A percentile compares a stretch with the other conserved stretches of the same genome.
Evolutionary conservation across 2,329 filamentous ascomycete genomes (phyloP).

Genomic region (Verticillium albo-atrum): DNA sequence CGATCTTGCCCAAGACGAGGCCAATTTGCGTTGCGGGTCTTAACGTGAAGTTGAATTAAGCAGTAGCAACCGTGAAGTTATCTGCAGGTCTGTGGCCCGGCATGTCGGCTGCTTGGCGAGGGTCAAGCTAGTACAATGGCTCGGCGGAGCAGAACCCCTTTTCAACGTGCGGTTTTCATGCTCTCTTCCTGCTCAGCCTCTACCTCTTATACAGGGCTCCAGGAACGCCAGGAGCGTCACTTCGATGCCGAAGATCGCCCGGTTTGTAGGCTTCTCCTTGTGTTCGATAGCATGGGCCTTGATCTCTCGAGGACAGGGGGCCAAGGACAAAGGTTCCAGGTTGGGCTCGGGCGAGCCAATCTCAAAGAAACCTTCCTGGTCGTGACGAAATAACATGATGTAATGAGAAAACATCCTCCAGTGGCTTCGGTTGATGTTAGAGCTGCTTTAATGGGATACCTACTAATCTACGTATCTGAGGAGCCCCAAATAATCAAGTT

Average conservation of each 20-base stretch:
- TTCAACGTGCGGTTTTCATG: slow-evolving; percentile 2
- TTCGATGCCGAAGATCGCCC: slow-evolving; percentile 18
- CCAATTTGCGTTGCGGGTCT: background rate
- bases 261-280: slow-evolving; percentile 1
- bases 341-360: slow-evolving; percentile 2
- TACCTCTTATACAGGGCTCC: too few species aligned
- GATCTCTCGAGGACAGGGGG: slow-evolving; percentile 6
- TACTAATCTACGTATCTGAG: too few species aligned
- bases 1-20: background rate
- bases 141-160: slow-evolving; percentile 34
- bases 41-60: slow-evolving; percentile 1
- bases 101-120: slow-evolving; percentile 1
- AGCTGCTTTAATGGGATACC: too few species aligned
- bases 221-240: slow-evolving; percentile 6
- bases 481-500: too few species aligned
- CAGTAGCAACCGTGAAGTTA: slow-evolving; percentile 3
- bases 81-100: slow-evolving; percentile 5
- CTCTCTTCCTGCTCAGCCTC: too few species aligned
- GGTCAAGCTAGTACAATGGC: slow-evolving; percentile 2
- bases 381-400: background rate
- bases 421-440: too few species aligned
- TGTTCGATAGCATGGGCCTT: background rate
- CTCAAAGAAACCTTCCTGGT: background rate
- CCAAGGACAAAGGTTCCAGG: slow-evolving; percentile 5
- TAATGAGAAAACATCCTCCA: slow-evolving; percentile 5